Conservation (phyloP, 2,329 filamentous ascomycete species). For the Cladophialophora immunda region DNA sequence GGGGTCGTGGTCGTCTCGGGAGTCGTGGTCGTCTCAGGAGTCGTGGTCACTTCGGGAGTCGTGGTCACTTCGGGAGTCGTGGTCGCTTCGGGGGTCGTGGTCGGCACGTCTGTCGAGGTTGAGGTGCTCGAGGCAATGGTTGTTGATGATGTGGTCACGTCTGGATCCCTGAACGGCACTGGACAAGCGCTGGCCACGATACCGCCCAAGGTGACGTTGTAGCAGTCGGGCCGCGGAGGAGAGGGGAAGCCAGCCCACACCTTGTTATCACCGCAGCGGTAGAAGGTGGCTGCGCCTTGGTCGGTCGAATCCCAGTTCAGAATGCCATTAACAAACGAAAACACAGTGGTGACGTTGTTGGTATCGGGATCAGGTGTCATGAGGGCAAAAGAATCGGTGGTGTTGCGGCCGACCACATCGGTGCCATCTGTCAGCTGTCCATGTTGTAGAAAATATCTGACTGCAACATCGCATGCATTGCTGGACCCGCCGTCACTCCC, state of each 20-base stretch:
- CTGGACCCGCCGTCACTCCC: conserved; percentile 27
- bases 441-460: conserved; percentile 27
- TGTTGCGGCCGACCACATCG: conserved; percentile 34
- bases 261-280: conserved; percentile 32
- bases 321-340: conserved; percentile 37
- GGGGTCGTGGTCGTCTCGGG: conserved; percentile 11
- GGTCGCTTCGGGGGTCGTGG: conserved; percentile 12
- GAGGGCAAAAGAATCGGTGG: conserved; percentile 27
- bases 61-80: conserved; percentile 7
- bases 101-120: neutral
- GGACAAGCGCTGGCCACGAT: conserved; percentile 33
- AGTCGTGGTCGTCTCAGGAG: neutral
- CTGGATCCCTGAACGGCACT: conserved; percentile 20
- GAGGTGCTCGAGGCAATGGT: neutral
- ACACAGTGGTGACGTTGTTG: conserved; percentile 34
- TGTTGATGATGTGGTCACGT: conserved; percentile 7
- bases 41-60: conserved; percentile 14
- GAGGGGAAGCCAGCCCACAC: conserved; percentile 38
- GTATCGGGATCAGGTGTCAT: conserved; percentile 22
- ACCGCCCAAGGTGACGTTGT: conserved; percentile 34
- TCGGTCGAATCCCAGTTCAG: conserved; percentile 35
- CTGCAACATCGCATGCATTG: conserved; percentile 33
- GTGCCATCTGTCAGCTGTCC: conserved; percentile 30
- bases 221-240: conserved; percentile 32
- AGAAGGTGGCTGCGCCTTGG: conserved; percentile 32